Conservation (phyloP, 139 green algal genomes). For the Pseudopediastrum boryanum region DNA sequence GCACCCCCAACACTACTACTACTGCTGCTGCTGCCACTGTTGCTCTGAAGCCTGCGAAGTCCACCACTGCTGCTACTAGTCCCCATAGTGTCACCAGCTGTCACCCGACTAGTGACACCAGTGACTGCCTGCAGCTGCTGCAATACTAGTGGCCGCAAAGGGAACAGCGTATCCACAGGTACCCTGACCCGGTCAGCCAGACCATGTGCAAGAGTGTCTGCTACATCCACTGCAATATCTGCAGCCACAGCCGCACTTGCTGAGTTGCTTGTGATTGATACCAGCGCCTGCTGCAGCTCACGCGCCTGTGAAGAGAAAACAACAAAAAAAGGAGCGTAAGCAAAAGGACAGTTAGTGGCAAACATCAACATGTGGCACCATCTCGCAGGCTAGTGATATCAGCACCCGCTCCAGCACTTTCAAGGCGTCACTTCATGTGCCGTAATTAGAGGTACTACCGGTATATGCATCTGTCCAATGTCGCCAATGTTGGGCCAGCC, state of each 20-base stretch:
- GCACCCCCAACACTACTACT: neutral
- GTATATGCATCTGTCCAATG: too few relatives aligned
- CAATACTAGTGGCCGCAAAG: slow-evolving; percentile 36
- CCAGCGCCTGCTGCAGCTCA: slow-evolving; percentile 61
- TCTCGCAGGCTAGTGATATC: too few relatives aligned
- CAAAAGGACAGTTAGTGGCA: too few relatives aligned
- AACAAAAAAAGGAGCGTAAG: too few relatives aligned
- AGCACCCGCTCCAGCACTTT: too few relatives aligned
- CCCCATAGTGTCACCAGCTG: too few relatives aligned
- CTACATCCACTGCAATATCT: slow-evolving; percentile 53
- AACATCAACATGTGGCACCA: too few relatives aligned
- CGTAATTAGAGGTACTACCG: too few relatives aligned
- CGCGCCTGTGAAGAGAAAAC: slow-evolving; percentile 50
- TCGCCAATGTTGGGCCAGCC: too few relatives aligned
- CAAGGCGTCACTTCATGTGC: too few relatives aligned
- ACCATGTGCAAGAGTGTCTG: slow-evolving; percentile 41
- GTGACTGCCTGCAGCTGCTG: neutral
- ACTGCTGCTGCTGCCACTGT: slow-evolving; percentile 5
- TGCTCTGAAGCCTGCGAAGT: too few relatives aligned
- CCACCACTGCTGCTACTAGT: slow-evolving; percentile 18
- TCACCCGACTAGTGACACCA: too few relatives aligned
- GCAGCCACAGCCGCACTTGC: slow-evolving; percentile 38
- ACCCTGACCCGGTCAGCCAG: slow-evolving; percentile 49
- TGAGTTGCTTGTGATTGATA: slow-evolving; percentile 18
- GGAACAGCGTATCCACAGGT: slow-evolving; percentile 51